A percentile compares a stretch with the other conserved stretches of the same genome.
Conservation (phyloP, 345 rosid species). For the Ricinus communis region DNA sequence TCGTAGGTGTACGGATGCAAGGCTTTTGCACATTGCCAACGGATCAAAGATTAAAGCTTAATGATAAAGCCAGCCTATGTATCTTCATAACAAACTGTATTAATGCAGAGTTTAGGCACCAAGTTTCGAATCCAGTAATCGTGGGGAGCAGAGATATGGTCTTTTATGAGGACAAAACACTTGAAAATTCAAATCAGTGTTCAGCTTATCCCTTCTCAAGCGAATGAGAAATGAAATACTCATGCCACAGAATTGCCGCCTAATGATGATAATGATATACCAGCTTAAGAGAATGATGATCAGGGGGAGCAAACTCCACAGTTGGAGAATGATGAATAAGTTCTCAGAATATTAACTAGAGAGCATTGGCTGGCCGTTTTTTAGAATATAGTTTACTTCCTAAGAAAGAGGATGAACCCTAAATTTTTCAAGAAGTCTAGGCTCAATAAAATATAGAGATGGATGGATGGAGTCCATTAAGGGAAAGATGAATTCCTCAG, state of each 20-base stretch:
- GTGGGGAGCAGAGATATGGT: background rate
- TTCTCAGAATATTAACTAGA: background rate
- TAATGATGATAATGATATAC: background rate
- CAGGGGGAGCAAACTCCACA: background rate
- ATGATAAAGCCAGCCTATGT: background rate
- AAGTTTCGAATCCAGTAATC: background rate
- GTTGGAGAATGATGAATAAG: background rate
- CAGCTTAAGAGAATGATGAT: background rate
- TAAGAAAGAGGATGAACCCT: background rate
- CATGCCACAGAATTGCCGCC: background rate
- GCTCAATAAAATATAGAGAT: background rate
- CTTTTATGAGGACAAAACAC: background rate
- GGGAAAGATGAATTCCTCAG: background rate
- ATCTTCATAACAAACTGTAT: background rate
- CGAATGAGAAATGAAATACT: background rate
- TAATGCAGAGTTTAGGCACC: background rate
- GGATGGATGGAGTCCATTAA: background rate
- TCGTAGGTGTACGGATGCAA: background rate
- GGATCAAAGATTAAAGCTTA: background rate
- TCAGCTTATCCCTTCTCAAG: background rate
- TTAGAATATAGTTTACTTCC: background rate
- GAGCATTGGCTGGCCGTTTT: too few species aligned
- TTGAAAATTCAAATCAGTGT: background rate
- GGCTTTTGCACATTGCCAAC: background rate
- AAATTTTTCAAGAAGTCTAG: background rate